A percentile compares a stretch with the other conserved stretches of the same genome.
Conservation (phyloP, 2,329 filamentous ascomycete genomes). For the Fusarium haematococcum region DNA sequence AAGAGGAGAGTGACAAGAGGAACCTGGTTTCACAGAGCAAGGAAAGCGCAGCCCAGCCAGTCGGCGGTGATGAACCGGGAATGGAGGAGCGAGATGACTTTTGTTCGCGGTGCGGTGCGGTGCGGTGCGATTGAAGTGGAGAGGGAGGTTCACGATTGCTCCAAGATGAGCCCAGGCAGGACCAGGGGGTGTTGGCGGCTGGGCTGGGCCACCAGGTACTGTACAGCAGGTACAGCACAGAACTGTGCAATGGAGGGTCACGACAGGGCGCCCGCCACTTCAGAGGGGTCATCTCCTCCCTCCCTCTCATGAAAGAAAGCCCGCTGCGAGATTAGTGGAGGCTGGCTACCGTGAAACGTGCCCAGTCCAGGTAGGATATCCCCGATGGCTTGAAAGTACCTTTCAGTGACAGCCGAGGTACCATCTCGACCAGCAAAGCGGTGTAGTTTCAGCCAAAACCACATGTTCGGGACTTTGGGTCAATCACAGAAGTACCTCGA, state of each 20-base stretch:
- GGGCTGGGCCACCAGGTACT: not conserved
- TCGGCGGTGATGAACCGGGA: constrained; percentile 7
- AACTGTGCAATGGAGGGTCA: constrained; percentile 27
- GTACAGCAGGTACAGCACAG: not conserved
- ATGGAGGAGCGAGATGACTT: constrained; percentile 5
- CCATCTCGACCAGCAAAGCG: not conserved
- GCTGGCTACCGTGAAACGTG: constrained; percentile 3
- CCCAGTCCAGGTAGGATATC: not conserved
- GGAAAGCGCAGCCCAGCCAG: not conserved
- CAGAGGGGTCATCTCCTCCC: constrained; percentile 18
- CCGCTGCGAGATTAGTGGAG: constrained; percentile 11
- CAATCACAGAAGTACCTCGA: not conserved
- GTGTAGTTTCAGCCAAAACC: not conserved
- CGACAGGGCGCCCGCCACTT: constrained; percentile 2
- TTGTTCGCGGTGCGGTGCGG: constrained; percentile 15
- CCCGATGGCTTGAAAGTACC: constrained; percentile 1
- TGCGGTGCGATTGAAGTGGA: constrained; percentile 15
- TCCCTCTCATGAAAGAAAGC: not conserved
- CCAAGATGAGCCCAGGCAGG: constrained; percentile 20
- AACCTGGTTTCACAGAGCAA: not conserved
- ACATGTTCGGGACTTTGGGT: not conserved
- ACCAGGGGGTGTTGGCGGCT: constrained; percentile 7
- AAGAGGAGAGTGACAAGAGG: not conserved
- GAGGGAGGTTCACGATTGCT: constrained; percentile 22
- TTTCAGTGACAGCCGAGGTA: not conserved